These are phyloP conservation scores for Coemansia sp. DNA, from an alignment of 192 early-diverging fungal species.

Conservation along the genomic window DNA sequence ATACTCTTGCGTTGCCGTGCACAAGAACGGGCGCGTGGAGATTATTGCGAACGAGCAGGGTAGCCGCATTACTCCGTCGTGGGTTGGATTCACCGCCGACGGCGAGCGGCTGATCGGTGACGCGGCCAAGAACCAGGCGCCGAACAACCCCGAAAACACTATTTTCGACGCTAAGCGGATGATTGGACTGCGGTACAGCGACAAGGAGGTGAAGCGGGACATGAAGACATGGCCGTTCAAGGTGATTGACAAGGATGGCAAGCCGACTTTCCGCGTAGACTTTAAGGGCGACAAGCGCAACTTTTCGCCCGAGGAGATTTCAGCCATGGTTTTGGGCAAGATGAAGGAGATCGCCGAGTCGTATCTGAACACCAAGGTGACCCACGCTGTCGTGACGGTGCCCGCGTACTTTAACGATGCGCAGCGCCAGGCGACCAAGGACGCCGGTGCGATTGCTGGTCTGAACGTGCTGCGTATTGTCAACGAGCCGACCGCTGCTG, in stretches of 20 bases:
- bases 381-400: constrained; percentile 94
- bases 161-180: constrained; percentile 93
- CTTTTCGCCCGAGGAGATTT: constrained; percentile 95
- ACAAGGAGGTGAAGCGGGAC: constrained; percentile 88
- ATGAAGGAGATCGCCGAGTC: constrained; percentile 94
- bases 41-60: constrained; percentile 98
- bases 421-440: constrained; percentile 93
- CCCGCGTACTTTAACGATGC: constrained; percentile 98
- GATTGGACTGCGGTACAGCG: constrained; percentile 85
- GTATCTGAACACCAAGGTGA: constrained; percentile 84
- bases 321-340: constrained; percentile 93
- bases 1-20: constrained; percentile 91
- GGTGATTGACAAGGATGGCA: constrained; percentile 76
- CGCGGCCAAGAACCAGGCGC: constrained; percentile 92
- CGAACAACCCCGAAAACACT: constrained; percentile 87
- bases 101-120: constrained; percentile 92
- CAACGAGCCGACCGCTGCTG: constrained; percentile 92
- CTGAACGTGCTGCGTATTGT: constrained; percentile 83
- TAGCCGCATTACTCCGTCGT: constrained; percentile 92
- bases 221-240: constrained; percentile 96
- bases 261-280: constrained; percentile 79
- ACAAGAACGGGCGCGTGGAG: constrained; percentile 92
- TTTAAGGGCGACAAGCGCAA: constrained; percentile 85
- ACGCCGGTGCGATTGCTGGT: constrained; percentile 83
- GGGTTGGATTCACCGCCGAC: constrained; percentile 85